phyloP scores from a whole-genome alignment of 352 stramenopile genomes.

The Blastocystis sp. region DNA sequence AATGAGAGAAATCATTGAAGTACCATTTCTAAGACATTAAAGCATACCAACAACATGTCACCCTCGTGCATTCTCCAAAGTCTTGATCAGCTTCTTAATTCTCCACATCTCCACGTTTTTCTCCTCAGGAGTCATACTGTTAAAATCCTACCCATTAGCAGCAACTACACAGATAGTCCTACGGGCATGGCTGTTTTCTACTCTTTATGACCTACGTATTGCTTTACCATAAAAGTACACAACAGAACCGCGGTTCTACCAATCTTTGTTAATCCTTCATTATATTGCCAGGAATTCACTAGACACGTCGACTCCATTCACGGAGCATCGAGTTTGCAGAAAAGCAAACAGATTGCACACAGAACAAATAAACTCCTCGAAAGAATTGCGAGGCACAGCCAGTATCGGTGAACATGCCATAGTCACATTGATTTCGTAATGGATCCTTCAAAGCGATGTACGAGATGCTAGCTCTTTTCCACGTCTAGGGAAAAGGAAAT shows the following conservation, averaged over 20 bases:
- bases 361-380: background rate
- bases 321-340: background rate
- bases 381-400: background rate
- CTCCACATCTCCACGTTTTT: constrained; percentile 98
- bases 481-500: background rate
- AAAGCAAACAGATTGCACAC: background rate
- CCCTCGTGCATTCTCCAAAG: constrained; percentile 69
- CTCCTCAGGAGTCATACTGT: constrained; percentile 69
- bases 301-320: background rate
- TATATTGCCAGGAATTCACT: background rate
- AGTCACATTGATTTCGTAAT: background rate
- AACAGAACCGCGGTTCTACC: background rate
- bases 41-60: constrained; percentile 68
- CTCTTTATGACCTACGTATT: background rate
- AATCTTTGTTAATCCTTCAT: background rate
- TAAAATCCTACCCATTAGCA: background rate
- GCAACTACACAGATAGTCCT: background rate
- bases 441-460: background rate
- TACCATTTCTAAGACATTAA: constrained; percentile 79
- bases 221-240: background rate
- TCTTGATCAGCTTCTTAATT: constrained; percentile 99
- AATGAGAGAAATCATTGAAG: constrained; percentile 99
- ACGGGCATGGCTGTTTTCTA: background rate
- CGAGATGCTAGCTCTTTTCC: background rate
- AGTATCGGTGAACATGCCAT: background rate